phyloP scores from a whole-genome alignment of 768 basidiomycete species.

The Mycena olivaceomarginata region DNA sequence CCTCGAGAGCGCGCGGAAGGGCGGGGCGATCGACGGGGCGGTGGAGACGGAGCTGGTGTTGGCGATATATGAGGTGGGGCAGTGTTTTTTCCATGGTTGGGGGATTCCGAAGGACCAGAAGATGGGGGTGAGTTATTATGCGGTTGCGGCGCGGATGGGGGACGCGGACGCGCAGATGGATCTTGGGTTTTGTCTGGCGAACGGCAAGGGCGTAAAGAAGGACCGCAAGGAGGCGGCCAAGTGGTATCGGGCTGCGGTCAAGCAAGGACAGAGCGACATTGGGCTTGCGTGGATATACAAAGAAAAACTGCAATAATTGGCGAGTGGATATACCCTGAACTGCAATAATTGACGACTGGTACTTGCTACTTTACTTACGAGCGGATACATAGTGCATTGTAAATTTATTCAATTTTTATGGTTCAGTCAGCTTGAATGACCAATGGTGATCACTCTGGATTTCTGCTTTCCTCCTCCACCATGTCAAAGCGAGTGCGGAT shows the following conservation, averaged over 20 bases:
- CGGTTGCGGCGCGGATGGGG: constrained; percentile 88
- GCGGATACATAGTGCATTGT: constrained; percentile 29
- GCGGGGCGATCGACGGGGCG: constrained; percentile 68
- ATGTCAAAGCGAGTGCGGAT: constrained; percentile 85
- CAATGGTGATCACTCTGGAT: too few species aligned
- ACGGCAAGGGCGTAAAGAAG: constrained; percentile 93
- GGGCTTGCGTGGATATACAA: constrained; percentile 96
- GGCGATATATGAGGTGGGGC: constrained; percentile 94
- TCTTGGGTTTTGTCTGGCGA: constrained; percentile 89
- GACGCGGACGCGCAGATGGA: constrained; percentile 93
- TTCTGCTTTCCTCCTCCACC: constrained; percentile 38
- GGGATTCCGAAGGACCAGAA: constrained; percentile 91
- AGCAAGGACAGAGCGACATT: constrained; percentile 87
- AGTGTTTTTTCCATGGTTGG: constrained; percentile 96
- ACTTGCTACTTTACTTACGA: constrained; percentile 33
- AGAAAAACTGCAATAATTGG: constrained; percentile 78
- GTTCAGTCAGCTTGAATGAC: constrained; percentile 2
- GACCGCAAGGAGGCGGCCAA: constrained; percentile 90
- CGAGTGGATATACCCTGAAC: neutral
- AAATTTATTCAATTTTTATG: neutral
- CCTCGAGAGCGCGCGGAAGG: constrained; percentile 77
- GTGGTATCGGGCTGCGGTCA: constrained; percentile 91
- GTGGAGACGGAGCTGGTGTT: constrained; percentile 89
- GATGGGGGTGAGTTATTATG: constrained; percentile 93
- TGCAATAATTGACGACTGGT: constrained; percentile 1